These are phyloP conservation scores for Septoria linicola DNA, from an alignment of 2,329 filamentous ascomycete genomes.

Conservation along the genomic window DNA sequence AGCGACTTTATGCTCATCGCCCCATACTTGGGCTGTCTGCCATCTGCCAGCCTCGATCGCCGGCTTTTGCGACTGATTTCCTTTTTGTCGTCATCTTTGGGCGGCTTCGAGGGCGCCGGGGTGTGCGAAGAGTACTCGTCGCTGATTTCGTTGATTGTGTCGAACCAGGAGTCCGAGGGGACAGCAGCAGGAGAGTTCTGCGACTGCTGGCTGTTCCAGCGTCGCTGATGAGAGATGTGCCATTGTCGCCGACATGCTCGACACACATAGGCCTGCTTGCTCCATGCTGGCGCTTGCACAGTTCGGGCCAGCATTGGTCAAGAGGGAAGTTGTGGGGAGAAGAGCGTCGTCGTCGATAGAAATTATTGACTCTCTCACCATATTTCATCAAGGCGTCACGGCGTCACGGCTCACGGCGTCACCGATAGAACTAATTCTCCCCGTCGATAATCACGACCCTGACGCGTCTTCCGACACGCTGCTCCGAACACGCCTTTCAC, in stretches of 20 bases:
- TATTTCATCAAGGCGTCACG: too few relatives aligned
- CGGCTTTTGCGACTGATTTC: neutral
- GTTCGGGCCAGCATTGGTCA: constrained; percentile 23
- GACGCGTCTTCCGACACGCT: constrained; percentile 9
- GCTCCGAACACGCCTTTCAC: neutral
- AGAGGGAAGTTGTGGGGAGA: too few relatives aligned
- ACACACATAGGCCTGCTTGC: constrained; percentile 24
- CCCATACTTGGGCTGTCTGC: neutral
- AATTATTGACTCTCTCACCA: too few relatives aligned
- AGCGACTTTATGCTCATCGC: neutral
- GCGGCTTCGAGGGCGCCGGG: neutral
- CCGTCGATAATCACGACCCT: too few relatives aligned
- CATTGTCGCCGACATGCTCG: constrained; percentile 24
- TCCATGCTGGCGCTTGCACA: constrained; percentile 24
- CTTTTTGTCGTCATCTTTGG: constrained; percentile 1
- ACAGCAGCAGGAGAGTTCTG: constrained; percentile 1
- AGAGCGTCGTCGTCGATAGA: too few relatives aligned
- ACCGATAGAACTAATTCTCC: too few relatives aligned
- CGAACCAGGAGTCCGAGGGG: constrained; percentile 20
- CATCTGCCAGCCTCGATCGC: neutral
- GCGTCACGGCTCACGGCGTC: too few relatives aligned
- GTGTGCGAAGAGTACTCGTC: constrained; percentile 12
- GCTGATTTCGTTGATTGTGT: constrained; percentile 27
- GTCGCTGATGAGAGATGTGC: constrained; percentile 19
- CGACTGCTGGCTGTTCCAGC: constrained; percentile 19